Evolutionary conservation across 2,329 filamentous ascomycete genomes (phyloP), one percentile per base, ranked within the genome.

Genomic region (Fusarium oligoseptatum): DNA sequence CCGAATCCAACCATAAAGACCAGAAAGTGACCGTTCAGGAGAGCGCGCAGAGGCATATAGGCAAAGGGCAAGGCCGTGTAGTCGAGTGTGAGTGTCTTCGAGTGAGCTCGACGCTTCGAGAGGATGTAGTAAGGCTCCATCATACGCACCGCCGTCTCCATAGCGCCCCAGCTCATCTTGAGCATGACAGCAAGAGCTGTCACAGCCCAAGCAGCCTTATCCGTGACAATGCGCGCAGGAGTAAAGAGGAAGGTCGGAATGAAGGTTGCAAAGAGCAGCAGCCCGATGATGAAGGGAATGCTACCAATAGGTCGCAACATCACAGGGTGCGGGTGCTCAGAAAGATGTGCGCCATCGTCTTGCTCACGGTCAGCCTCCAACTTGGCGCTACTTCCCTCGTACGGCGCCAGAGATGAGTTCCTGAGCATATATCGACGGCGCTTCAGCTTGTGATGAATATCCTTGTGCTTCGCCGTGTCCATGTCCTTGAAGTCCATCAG

Each of bases 71-170:
- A 89, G 32, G 91, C 91, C 1, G 92, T 93, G 81, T 95, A 94
- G 81, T 95, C 93, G 11, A 94, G 87, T 0, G 90, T 92, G 8
- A 95, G 87, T 2, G 90, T 92, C 73, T 87, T 89, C 8, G 92
- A 85, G 1, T 91, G 89, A 4, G 92, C 92, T 73, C 92, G 89
- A 4, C 93, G 88, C 62, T 86, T 86, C 15, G 90, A 92, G 3
- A 95, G 88, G 68, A 93, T 89, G 79, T 92, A 93, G 78, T 93
- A 95, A 2, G 93, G 93, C 80, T 94, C 92, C 81, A 94, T 90
- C 87, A 94, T 92, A 48, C 92, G 91, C 56, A 94, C 87, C 29
- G 91, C 89, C 66, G 89, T 92, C 77, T 94, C 93, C 70, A 94
- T 85, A 4, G 90, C 89, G 70, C 88, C 88, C 92, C 92, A 95